Base-by-base conservation (phyloP, 331 rosid species). In the Malus hybrid region DNA sequence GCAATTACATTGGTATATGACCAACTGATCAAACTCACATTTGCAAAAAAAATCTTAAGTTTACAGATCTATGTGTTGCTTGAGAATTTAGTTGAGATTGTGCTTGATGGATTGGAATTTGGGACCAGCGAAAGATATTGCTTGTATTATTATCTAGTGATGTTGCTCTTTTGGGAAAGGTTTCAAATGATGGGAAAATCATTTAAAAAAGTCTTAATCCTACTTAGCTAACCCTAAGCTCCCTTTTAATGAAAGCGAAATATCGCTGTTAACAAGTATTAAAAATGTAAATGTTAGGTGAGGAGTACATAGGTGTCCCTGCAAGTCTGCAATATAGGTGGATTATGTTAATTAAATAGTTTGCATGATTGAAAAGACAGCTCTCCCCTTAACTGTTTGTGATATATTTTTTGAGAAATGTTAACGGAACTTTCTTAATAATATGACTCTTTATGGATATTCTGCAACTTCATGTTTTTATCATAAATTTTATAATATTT, bases 221-320 rank as follows among this genome's bases (percentile, higher is more conserved):
- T 16, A 15, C 61, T 28, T 4, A 7, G 61, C 22, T 29, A 63
- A 46, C 16, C 77, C 12, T 62, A 62, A 19, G 14, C 48, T 18
- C 48, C 24, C 48, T 77, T 50, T 44, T 67, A 46, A 39, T 62
- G 81, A 75, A 72, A 75, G 70, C 53, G 10, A 77, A 77, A 73
- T 50, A 63, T 74, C 34, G 30, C 64, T 34, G 57, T 74, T 36
- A 53, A 73, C 39, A 20, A 56, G 50, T 46, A 66, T 33, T 60
- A 63, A 56, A 74, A 69, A 53, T 32, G 62, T 1, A 73, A 2
- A 76, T 20, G 67, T 79, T 81, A 68, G 82, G 85, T 79, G 36
- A 66, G 46, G 28, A 29, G 58, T 66, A 12, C 69, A 69, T 66
- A 70, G 74, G 71, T 26, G 48, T 57, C 76, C 55, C 79, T 57